These are phyloP conservation scores for Macadamia tetraphylla DNA, from an alignment of 164 flowering plant genomes.

Conservation along the genomic window DNA sequence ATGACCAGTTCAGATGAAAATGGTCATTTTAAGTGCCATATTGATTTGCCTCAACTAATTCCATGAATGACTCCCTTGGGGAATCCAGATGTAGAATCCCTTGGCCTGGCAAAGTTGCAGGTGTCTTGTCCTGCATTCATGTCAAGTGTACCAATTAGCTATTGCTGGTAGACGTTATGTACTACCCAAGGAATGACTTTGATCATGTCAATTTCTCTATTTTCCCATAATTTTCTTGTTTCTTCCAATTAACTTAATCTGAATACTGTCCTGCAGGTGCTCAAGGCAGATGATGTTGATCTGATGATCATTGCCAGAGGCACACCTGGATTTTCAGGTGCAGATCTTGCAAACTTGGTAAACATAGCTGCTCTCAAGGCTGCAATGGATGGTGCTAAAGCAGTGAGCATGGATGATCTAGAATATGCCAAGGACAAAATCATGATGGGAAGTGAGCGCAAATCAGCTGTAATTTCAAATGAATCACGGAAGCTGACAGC, in stretches of 20 bases:
- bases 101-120: too few species aligned
- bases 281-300: conserved; percentile 93
- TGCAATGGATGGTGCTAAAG: conserved; percentile 90
- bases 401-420: conserved; percentile 74
- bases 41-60: background rate
- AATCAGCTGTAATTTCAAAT: conserved; percentile 87
- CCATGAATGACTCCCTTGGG: too few species aligned
- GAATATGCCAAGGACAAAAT: conserved; percentile 86
- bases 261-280: conserved; percentile 40
- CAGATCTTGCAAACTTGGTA: conserved; percentile 91
- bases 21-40: background rate
- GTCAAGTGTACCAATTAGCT: too few species aligned
- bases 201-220: too few species aligned
- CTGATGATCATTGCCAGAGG: conserved; percentile 95
- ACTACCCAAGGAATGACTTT: too few species aligned
- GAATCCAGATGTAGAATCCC: too few species aligned
- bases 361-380: conserved; percentile 92
- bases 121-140: too few species aligned
- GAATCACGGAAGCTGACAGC: conserved; percentile 84
- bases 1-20: background rate
- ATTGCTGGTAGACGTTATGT: too few species aligned
- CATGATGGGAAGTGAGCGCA: conserved; percentile 94
- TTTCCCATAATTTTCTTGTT: background rate
- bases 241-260: background rate
- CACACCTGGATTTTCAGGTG: conserved; percentile 84